Evolutionary conservation across 768 basidiomycete species (phyloP).

Genomic region (Tylopilus sp.): DNA sequence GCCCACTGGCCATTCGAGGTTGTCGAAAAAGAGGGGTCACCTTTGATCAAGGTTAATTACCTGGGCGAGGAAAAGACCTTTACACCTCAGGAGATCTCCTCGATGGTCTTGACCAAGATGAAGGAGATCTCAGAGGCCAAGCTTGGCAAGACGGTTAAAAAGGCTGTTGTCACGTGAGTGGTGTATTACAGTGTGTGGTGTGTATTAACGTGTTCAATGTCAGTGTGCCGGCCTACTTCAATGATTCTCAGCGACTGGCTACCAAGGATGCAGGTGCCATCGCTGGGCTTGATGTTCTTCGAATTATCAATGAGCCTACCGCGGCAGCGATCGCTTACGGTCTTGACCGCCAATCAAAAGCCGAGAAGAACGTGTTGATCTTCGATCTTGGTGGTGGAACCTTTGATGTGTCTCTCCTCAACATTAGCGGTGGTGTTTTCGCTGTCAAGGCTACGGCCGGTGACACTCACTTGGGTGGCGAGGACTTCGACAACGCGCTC

Average conservation of each 20-base stretch:
- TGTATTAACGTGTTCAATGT: slow-evolving; percentile 1
- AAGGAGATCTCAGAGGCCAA: slow-evolving; percentile 99
- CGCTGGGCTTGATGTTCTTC: slow-evolving; percentile 97
- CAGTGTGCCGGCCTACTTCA: slow-evolving; percentile 98
- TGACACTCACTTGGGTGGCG: slow-evolving; percentile 99
- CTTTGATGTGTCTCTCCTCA: slow-evolving; percentile 98
- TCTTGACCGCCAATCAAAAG: slow-evolving; percentile 90
- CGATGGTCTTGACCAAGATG: slow-evolving; percentile 99
- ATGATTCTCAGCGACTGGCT: slow-evolving; percentile 98
- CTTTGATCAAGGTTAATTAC: slow-evolving; percentile 95
- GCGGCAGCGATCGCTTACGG: slow-evolving; percentile 99
- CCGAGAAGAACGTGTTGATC: slow-evolving; percentile 97
- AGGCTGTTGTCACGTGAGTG: slow-evolving; percentile 95
- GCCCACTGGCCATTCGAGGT: slow-evolving; percentile 97
- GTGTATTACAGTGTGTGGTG: background rate
- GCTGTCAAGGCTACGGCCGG: slow-evolving; percentile 99
- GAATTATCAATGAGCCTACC: slow-evolving; percentile 99
- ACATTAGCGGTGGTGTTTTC: slow-evolving; percentile 97
- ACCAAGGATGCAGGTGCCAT: slow-evolving; percentile 99
- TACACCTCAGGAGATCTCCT: slow-evolving; percentile 98
- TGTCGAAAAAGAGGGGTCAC: slow-evolving; percentile 94
- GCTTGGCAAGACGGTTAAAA: slow-evolving; percentile 96
- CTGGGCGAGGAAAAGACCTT: slow-evolving; percentile 93
- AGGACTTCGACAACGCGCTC: slow-evolving; percentile 99
- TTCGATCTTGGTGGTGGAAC: slow-evolving; percentile 99